A percentile compares a stretch with the other conserved stretches of the same genome.
Conservation (phyloP, 257 asterid species). For the Solanum megistacrolobum region DNA sequence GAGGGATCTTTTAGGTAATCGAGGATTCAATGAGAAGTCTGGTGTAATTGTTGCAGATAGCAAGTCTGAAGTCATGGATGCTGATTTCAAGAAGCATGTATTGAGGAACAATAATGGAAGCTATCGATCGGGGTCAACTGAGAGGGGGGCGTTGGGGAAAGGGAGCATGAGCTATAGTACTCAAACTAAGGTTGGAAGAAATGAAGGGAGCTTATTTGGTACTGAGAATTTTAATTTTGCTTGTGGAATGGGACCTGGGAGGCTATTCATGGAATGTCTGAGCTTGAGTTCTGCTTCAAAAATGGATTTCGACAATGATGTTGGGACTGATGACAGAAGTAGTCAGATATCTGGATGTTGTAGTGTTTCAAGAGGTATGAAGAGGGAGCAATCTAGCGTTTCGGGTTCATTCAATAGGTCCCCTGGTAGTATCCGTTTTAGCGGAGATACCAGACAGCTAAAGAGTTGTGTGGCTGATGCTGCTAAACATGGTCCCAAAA, state of each 20-base stretch:
- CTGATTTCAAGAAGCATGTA: conserved; percentile 11
- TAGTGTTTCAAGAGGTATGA: conserved; percentile 31
- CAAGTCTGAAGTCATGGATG: conserved; percentile 3
- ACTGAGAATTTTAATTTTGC: conserved; percentile 56
- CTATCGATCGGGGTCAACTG: conserved; percentile 13
- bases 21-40: conserved; percentile 19
- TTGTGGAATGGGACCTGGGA: conserved; percentile 75
- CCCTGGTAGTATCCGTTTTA: conserved; percentile 7
- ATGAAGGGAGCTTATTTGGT: conserved; percentile 39
- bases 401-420: conserved; percentile 19
- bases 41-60: conserved; percentile 6
- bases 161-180: conserved; percentile 11
- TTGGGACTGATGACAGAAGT: conserved; percentile 39
- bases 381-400: conserved; percentile 20
- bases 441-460: conserved; percentile 14
- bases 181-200: conserved; percentile 19
- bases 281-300: conserved; percentile 54
- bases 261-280: conserved; percentile 70
- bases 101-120: conserved; percentile 20
- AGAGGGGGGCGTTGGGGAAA: conserved; percentile 20
- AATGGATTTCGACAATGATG: conserved; percentile 31
- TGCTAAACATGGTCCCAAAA: conserved; percentile 30
- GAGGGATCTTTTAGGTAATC: conserved; percentile 17
- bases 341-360: conserved; percentile 50
- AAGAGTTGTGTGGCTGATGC: conserved; percentile 8